Evolutionary conservation across 345 rosid genomes (phyloP).

Genomic region (Toxicodendron radicans): DNA sequence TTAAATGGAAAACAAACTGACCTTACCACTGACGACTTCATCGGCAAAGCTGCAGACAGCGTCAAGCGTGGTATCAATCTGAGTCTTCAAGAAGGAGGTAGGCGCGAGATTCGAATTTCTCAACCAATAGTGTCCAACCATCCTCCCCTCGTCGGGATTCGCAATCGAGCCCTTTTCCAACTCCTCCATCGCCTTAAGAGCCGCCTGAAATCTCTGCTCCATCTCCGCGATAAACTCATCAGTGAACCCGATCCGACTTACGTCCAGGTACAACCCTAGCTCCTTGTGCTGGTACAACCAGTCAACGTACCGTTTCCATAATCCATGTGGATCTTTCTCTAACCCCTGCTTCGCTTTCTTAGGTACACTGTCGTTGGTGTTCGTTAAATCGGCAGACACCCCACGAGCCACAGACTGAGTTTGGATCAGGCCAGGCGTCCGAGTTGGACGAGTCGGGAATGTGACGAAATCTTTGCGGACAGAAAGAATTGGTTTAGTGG

Average conservation of each 20-base stretch:
- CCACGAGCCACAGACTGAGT: conserved; percentile 58
- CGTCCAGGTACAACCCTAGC: conserved; percentile 76
- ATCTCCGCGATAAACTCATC: conserved; percentile 73
- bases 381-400: conserved; percentile 44
- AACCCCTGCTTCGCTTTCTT: conserved; percentile 44
- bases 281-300: conserved; percentile 96
- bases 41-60: conserved; percentile 68
- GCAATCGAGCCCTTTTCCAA: conserved; percentile 92
- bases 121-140: conserved; percentile 99
- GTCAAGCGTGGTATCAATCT: conserved; percentile 73
- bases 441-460: conserved; percentile 35
- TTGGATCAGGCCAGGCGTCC: conserved; percentile 23
- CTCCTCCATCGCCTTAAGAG: conserved; percentile 79
- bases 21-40: conserved; percentile 82
- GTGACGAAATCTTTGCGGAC: conserved; percentile 37
- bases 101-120: conserved; percentile 77
- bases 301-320: conserved; percentile 87
- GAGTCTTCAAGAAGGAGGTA: conserved; percentile 45
- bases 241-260: conserved; percentile 88
- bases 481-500: conserved; percentile 28
- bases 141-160: conserved; percentile 95
- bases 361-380: conserved; percentile 29
- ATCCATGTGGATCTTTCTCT: conserved; percentile 56
- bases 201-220: conserved; percentile 70
- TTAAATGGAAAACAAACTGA: conserved; percentile 27